Evolutionary conservation across 2,329 filamentous ascomycete genomes (phyloP).

Genomic region (Madurella mycetomatis): DNA sequence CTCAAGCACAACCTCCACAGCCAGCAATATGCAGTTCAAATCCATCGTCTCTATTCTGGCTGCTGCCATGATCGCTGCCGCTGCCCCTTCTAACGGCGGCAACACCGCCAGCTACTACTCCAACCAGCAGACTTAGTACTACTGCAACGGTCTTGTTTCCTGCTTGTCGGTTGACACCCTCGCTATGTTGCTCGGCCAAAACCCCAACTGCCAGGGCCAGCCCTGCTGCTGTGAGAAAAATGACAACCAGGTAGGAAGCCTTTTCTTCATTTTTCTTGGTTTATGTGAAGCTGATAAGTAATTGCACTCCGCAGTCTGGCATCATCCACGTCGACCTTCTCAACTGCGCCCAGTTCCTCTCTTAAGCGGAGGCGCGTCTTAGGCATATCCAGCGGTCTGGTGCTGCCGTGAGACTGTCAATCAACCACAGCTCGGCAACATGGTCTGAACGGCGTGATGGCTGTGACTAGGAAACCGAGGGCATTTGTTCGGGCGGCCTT

Average conservation of each 20-base stretch:
- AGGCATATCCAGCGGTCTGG: too few relatives aligned
- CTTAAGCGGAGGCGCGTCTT: background rate
- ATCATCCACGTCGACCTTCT: slow-evolving; percentile 11
- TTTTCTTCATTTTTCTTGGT: background rate
- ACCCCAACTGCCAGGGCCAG: background rate
- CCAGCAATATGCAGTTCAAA: slow-evolving; percentile 21
- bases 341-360: slow-evolving; percentile 9
- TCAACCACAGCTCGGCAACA: too few relatives aligned
- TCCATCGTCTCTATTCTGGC: slow-evolving; percentile 18
- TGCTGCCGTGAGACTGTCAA: too few relatives aligned
- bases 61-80: slow-evolving; percentile 17
- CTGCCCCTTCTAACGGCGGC: slow-evolving; percentile 7
- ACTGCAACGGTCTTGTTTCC: slow-evolving; percentile 11
- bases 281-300: background rate
- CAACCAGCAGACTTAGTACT: slow-evolving; percentile 2
- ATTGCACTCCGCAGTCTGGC: background rate
- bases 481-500: too few relatives aligned
- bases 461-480: too few relatives aligned
- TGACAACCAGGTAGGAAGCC: slow-evolving; percentile 2
- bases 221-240: slow-evolving; percentile 16
- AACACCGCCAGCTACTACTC: background rate
- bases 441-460: too few relatives aligned
- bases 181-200: background rate
- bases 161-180: background rate
- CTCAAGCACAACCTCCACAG: background rate